phyloP scores from a whole-genome alignment of 768 basidiomycete genomes.

The Heimioporus sp. region DNA sequence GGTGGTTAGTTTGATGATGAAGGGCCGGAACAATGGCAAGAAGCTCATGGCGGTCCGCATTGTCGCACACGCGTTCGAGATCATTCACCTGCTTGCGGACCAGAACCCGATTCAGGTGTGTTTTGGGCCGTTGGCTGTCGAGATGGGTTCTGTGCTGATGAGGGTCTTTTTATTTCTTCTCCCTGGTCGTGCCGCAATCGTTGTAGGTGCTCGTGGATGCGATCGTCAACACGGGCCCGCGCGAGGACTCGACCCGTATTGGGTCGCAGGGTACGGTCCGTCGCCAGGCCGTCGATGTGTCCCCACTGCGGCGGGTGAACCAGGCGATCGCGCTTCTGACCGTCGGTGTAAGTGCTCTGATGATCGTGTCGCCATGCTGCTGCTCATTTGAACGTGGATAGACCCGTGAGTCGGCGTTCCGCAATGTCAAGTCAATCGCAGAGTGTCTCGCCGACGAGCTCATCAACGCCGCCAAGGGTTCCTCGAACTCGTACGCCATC shows the following conservation, averaged over 20 bases:
- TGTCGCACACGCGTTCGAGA: conserved; percentile 98
- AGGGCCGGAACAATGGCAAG: conserved; percentile 99
- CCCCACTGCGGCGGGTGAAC: conserved; percentile 96
- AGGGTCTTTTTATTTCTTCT: background rate
- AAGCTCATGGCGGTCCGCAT: conserved; percentile 99
- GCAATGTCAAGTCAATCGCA: conserved; percentile 98
- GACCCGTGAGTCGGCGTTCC: conserved; percentile 99
- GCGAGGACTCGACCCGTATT: conserved; percentile 99
- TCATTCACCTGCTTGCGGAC: conserved; percentile 99
- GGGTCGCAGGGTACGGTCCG: conserved; percentile 99
- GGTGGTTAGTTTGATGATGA: conserved; percentile 90
- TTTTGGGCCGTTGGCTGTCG: background rate
- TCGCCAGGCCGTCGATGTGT: conserved; percentile 99
- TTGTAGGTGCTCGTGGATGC: conserved; percentile 90
- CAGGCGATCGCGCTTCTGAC: conserved; percentile 95
- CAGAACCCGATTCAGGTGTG: conserved; percentile 98
- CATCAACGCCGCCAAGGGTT: conserved; percentile 99
- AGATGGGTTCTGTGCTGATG: background rate
- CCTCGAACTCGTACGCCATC: conserved; percentile 99
- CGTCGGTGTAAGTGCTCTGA: conserved; percentile 70
- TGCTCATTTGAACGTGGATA: conserved; percentile 26
- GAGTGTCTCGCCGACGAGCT: conserved; percentile 99
- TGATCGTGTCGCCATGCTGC: too few species aligned
- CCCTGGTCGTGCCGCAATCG: background rate
- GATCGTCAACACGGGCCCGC: conserved; percentile 98